These are phyloP conservation scores for Miscanthus sacchariflorus DNA, from an alignment of 202 grass and related monocot genomes.

Conservation along the genomic window DNA sequence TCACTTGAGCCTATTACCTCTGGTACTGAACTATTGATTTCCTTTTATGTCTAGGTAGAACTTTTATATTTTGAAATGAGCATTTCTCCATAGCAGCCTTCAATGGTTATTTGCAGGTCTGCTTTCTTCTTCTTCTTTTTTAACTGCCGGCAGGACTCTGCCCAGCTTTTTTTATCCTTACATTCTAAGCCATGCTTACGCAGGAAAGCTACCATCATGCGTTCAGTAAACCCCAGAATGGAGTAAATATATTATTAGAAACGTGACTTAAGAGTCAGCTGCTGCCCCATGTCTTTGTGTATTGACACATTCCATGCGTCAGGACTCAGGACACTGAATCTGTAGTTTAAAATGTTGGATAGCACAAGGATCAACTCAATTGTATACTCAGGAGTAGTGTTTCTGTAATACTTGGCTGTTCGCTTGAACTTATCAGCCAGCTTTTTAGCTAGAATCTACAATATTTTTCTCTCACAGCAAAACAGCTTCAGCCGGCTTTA, in stretches of 20 bases:
- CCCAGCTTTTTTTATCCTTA: background rate
- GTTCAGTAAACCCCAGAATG: background rate
- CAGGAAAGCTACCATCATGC: slow-evolving; percentile 19
- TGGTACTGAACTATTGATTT: slow-evolving; percentile 4
- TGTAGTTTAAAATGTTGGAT: background rate
- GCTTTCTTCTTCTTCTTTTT: background rate
- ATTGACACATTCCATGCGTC: slow-evolving; percentile 1
- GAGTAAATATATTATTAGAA: background rate
- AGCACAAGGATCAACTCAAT: background rate
- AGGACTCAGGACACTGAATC: background rate
- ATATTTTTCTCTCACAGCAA: too few relatives aligned
- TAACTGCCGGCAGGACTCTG: background rate
- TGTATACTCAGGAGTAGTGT: background rate
- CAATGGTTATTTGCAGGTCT: background rate
- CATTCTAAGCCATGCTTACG: slow-evolving; percentile 25
- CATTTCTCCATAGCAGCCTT: background rate
- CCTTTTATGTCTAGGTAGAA: background rate
- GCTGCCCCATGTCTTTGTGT: background rate
- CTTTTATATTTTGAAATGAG: slow-evolving; percentile 12
- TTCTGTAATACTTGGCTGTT: background rate
- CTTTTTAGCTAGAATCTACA: too few relatives aligned
- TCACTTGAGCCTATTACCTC: background rate
- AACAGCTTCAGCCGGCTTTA: too few relatives aligned
- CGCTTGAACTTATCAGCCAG: too few relatives aligned
- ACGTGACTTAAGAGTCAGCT: background rate